Evolutionary conservation across 495 filamentous ascomycete genomes (phyloP), one percentile per base, ranked within the genome.

Genomic region (Trichoderma virens): DNA sequence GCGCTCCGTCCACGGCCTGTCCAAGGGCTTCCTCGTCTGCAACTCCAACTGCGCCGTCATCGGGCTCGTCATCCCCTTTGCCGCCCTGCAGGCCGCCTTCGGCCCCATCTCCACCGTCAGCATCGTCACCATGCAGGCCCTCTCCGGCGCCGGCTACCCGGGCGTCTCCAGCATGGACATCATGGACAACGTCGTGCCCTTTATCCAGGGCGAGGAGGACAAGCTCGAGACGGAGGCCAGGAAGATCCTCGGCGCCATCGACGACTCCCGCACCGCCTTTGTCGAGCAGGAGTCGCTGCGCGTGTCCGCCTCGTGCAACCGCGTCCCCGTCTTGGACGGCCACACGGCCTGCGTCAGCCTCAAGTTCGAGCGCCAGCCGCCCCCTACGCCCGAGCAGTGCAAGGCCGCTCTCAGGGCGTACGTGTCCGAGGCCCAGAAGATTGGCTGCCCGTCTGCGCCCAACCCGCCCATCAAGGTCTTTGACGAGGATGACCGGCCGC

Each of bases 21-120:
- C 86, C 63, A 90, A 88, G 73, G 91, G 91, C 16, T 92, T 93
- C 75, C 73, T 94, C 62, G 88, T 93, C 47, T 93, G 90, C 80
- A 94, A 94, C 78, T 92, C 89, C 64, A 94, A 95, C 79, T 95
- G 91, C 76, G 90, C 90, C 25, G 92, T 93, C 62, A 93, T 93
- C 70, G 91, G 91, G 20, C 82, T 94, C 61, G 91, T 93, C 60
- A 91, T 93, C 64, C 91, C 91, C n/a, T 89, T 93, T 70, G 91
- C 90, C 23, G 91, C 89, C 25, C 83, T 95, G 39, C 86, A 90
- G 73, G 83, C 87, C 41, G 82, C 83, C 69, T 92, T 93, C 71
- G 91, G 90, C 35, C 80, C 81, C 45, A 84, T 95, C 65, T 85
- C 89, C 69, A 76, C 82, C 68, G 89, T 92, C 27, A 88, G 86